Conservation (phyloP, 2,329 filamentous ascomycete genomes). For the Colletotrichum cuscutae region DNA sequence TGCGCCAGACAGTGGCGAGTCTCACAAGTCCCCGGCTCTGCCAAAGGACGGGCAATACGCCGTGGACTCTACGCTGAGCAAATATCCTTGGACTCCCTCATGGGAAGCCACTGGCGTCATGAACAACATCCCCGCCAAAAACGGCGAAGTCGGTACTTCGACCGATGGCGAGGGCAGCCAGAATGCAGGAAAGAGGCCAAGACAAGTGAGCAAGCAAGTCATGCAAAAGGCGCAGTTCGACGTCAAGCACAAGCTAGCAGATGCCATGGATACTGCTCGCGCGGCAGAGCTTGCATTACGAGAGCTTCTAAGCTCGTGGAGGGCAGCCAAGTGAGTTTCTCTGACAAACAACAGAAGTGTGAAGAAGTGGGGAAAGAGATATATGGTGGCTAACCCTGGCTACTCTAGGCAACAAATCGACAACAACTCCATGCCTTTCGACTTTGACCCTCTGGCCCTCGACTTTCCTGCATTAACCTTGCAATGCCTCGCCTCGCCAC, state of each 20-base stretch:
- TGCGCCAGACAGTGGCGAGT: slow-evolving; percentile 43
- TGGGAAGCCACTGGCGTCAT: slow-evolving; percentile 86
- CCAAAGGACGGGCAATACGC: slow-evolving; percentile 55
- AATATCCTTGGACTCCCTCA: slow-evolving; percentile 65
- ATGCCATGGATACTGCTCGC: slow-evolving; percentile 81
- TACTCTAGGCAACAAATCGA: slow-evolving; percentile 63
- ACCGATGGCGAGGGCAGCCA: slow-evolving; percentile 43
- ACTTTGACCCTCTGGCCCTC: slow-evolving; percentile 86
- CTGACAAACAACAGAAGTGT: neutral
- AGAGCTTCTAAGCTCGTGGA: slow-evolving; percentile 83
- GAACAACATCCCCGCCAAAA: slow-evolving; percentile 71
- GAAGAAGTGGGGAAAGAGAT: neutral
- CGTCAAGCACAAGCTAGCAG: slow-evolving; percentile 70
- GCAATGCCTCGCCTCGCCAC: slow-evolving; percentile 81
- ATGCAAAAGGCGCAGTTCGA: slow-evolving; percentile 72
- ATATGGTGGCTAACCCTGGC: slow-evolving; percentile 16
- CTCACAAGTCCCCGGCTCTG: slow-evolving; percentile 49
- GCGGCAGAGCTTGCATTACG: slow-evolving; percentile 87
- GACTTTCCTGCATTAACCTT: slow-evolving; percentile 89
- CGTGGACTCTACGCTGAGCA: slow-evolving; percentile 62
- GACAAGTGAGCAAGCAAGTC: slow-evolving; percentile 60
- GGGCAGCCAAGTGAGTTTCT: slow-evolving; percentile 79
- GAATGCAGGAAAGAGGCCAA: slow-evolving; percentile 49
- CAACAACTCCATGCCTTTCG: slow-evolving; percentile 68
- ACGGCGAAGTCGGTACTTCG: slow-evolving; percentile 20